phyloP scores from a whole-genome alignment of 768 basidiomycete genomes.

The Rhodotorula kratochvilovae region DNA sequence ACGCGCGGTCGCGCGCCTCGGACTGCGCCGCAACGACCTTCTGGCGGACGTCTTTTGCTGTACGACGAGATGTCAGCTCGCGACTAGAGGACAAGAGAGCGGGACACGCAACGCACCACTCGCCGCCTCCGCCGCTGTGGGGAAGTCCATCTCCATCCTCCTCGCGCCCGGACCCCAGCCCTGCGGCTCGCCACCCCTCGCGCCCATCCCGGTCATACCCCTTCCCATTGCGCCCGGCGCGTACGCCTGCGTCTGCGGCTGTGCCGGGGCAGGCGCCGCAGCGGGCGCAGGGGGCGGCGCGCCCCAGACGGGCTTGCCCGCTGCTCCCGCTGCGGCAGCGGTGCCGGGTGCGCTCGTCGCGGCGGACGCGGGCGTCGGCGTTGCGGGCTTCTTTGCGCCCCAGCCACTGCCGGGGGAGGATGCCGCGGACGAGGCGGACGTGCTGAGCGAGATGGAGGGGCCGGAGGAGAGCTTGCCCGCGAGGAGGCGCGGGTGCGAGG shows the following conservation, averaged over 20 bases:
- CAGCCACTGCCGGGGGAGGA: background rate
- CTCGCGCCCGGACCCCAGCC: slow-evolving; percentile 40
- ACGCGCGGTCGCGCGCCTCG: slow-evolving; percentile 36
- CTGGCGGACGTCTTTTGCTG: slow-evolving; percentile 40
- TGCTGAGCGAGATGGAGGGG: slow-evolving; percentile 11
- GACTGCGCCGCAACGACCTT: slow-evolving; percentile 36
- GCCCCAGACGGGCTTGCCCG: background rate
- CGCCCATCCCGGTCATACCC: slow-evolving; percentile 55
- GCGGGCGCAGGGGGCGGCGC: no score
- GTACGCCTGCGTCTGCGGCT: slow-evolving; percentile 10
- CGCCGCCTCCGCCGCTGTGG: slow-evolving; percentile 92
- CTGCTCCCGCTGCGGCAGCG: background rate
- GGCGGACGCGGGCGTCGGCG: slow-evolving; percentile 1
- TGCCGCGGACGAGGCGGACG: background rate
- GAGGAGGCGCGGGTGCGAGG: slow-evolving; percentile 41
- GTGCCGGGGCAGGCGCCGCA: no score
- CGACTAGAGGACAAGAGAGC: background rate
- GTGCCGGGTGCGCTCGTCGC: background rate
- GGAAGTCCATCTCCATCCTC: slow-evolving; percentile 63
- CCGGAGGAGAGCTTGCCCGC: slow-evolving; percentile 40
- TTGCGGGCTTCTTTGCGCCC: background rate
- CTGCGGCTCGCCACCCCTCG: slow-evolving; percentile 64
- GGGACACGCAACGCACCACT: slow-evolving; percentile 55
- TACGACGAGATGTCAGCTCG: slow-evolving; percentile 23
- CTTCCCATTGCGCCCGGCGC: slow-evolving; percentile 51